Evolutionary conservation across 2,329 filamentous ascomycete species (phyloP).

Genomic region (Hortaea sp.): DNA sequence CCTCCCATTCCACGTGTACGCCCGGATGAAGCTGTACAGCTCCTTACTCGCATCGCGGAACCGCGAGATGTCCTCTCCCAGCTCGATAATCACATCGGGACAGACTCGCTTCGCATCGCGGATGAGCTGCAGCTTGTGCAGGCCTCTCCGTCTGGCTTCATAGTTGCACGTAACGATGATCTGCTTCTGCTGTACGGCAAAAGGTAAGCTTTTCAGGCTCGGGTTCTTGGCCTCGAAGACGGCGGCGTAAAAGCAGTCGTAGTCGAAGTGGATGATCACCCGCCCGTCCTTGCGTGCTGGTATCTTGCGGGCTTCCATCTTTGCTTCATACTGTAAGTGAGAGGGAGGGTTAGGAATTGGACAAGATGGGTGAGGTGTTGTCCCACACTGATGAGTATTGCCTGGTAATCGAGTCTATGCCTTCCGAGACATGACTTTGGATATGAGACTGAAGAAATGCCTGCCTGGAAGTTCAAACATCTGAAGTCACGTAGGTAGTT

Average conservation of each 20-base stretch:
- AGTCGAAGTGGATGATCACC: slow-evolving; percentile 74
- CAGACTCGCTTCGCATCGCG: slow-evolving; percentile 69
- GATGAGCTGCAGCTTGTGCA: slow-evolving; percentile 78
- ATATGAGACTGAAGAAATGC: too few relatives aligned
- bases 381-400: too few relatives aligned
- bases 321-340: slow-evolving; percentile 5
- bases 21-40: slow-evolving; percentile 62
- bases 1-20: slow-evolving; percentile 66
- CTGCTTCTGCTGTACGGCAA: slow-evolving; percentile 87
- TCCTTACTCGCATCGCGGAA: slow-evolving; percentile 82
- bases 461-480: too few relatives aligned
- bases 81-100: slow-evolving; percentile 73
- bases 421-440: too few relatives aligned
- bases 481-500: too few relatives aligned
- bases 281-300: slow-evolving; percentile 48
- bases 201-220: slow-evolving; percentile 57
- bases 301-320: slow-evolving; percentile 13
- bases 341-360: too few relatives aligned
- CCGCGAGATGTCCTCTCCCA: slow-evolving; percentile 75
- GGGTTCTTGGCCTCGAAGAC: slow-evolving; percentile 78
- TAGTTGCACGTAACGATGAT: slow-evolving; percentile 93
- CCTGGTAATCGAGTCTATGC: too few relatives aligned
- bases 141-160: slow-evolving; percentile 60
- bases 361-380: too few relatives aligned
- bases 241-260: slow-evolving; percentile 91